Base-by-base conservation (phyloP, 495 filamentous ascomycete species). In the Corynascus novoguineensis region DNA sequence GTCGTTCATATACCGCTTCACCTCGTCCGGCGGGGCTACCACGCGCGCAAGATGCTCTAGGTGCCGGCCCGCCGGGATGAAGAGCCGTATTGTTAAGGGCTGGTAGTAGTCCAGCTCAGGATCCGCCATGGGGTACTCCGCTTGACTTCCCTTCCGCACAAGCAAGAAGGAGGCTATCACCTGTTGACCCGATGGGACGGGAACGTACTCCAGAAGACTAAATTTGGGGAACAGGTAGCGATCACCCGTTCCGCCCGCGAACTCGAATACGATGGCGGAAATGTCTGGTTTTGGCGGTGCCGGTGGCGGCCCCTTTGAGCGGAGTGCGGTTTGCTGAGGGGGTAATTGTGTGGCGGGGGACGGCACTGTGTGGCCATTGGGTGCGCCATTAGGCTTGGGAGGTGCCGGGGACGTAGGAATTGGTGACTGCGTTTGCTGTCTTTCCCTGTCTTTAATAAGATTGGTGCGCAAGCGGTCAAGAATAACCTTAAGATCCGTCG, bases 151-250 rank as follows among this genome's bases (percentile, higher is more conserved):
- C 58, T 77, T 81, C 35, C 80, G 81, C 6, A 85, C 82, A 37
- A 88, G 76, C 27, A 89, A 71, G 65, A 88, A 89, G 1, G 83
- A 86, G 28, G 82, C 83, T 53, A 81, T 74, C 19, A 83, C 76
- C 57, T 81, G 73, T 54, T 74, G 69, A 34, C 69, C 72, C 3
- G 53, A 55, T 42, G 56, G 59, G 21, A 55, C 61, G 12, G 71
- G 76, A 22, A 76, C 67, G 49, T 78, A 88, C 65, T 98, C 92
- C 8, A 97, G 71, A 42, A 97, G 87, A 54, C 85, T 85, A 64
- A 89, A 81, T 67, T 88, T 90, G 0, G 93, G 93, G 65, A 98
- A 93, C 19, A 92, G 68, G 65, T 90, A 97, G 19, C 92, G 84
- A 65, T 97, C 93, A 10, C 90, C 90, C 9, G 83, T 86, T 29